phyloP scores from a whole-genome alignment of 208 protist genomes.

The Leishmania tropica region DNA sequence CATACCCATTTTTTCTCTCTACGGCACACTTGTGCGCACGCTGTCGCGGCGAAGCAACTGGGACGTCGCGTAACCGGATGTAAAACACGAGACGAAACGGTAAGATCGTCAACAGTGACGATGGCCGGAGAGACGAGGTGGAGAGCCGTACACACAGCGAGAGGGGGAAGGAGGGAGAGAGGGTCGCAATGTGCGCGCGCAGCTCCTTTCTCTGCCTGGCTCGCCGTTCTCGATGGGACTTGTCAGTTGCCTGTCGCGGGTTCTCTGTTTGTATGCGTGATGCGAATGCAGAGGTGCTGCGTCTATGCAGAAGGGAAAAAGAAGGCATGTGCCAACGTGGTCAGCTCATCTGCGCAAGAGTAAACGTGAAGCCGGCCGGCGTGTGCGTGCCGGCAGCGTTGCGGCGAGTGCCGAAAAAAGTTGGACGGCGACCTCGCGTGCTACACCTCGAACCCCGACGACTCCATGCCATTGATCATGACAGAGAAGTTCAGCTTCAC shows the following conservation, averaged over 20 bases:
- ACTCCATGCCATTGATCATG: slow-evolving; percentile 71
- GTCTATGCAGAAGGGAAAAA: background rate
- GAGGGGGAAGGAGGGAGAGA: background rate
- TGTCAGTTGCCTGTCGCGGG: background rate
- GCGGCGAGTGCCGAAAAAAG: background rate
- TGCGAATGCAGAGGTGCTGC: background rate
- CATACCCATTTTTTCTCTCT: background rate
- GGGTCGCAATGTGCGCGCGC: background rate
- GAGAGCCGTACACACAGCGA: background rate
- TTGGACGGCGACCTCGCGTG: background rate
- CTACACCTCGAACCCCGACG: slow-evolving; percentile 68
- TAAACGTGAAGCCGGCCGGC: background rate
- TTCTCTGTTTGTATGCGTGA: background rate
- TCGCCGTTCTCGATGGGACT: background rate
- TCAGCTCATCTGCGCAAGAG: background rate
- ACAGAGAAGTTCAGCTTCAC: slow-evolving; percentile 75
- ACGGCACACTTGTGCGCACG: background rate
- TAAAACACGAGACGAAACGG: background rate
- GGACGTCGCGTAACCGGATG: background rate
- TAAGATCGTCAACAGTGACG: background rate
- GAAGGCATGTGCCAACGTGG: background rate
- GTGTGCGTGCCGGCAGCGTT: background rate
- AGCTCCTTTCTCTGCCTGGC: background rate
- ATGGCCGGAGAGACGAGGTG: background rate
- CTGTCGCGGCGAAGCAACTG: background rate